Percentiles rank a stretch among this genome's conserved stretches.
Conservation (phyloP, 164 flowering plant genomes). For the Aristolochia contorta region DNA sequence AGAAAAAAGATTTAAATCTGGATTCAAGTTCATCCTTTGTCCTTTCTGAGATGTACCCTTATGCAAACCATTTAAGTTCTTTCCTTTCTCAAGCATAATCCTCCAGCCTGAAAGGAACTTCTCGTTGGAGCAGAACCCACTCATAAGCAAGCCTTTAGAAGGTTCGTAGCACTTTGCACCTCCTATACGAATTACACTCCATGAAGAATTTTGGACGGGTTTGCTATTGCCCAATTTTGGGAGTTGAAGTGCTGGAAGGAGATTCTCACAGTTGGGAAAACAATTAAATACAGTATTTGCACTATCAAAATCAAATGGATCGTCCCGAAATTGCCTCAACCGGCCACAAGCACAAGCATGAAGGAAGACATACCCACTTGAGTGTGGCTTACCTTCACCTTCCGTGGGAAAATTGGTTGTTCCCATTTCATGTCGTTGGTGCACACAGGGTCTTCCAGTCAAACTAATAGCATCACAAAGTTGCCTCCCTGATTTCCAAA, state of each 20-base stretch:
- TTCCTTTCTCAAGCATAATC: slow-evolving; percentile 34
- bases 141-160: slow-evolving; percentile 75
- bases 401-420: too few relatives aligned
- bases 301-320: slow-evolving; percentile 85
- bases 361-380: slow-evolving; percentile 82
- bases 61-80: slow-evolving; percentile 15
- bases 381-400: slow-evolving; percentile 44
- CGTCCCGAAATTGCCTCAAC: slow-evolving; percentile 47
- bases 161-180: slow-evolving; percentile 74
- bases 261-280: slow-evolving; percentile 64
- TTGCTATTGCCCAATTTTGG: slow-evolving; percentile 36
- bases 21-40: slow-evolving; percentile 13
- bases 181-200: slow-evolving; percentile 77
- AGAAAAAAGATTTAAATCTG: slow-evolving; percentile 18
- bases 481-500: slow-evolving; percentile 89
- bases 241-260: slow-evolving; percentile 50
- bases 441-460: slow-evolving; percentile 91
- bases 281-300: slow-evolving; percentile 47
- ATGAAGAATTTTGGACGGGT: slow-evolving; percentile 46
- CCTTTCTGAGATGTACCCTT: slow-evolving; percentile 17
- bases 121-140: slow-evolving; percentile 62
- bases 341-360: slow-evolving; percentile 99
- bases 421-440: slow-evolving; percentile 71
- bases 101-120: slow-evolving; percentile 67
- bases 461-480: slow-evolving; percentile 90